phyloP scores from a whole-genome alignment of 2,329 filamentous ascomycete genomes.

The Colletotrichum kahawae region DNA sequence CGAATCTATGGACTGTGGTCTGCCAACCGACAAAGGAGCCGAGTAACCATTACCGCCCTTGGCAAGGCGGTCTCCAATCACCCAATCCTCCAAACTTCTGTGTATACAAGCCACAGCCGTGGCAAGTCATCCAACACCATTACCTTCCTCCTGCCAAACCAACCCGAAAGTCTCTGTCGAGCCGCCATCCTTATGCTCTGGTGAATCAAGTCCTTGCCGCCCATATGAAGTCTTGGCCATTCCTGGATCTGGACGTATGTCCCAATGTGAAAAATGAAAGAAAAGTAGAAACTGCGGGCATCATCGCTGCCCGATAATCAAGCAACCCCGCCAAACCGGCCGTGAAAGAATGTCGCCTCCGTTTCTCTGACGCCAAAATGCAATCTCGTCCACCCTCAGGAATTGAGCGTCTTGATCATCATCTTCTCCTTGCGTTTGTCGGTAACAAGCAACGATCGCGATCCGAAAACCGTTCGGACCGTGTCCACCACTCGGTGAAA shows the following conservation, averaged over 20 bases:
- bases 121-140: conserved; percentile 14
- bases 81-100: not conserved
- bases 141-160: not conserved
- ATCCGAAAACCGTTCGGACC: conserved; percentile 71
- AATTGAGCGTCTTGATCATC: conserved; percentile 73
- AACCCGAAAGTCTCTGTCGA: not conserved
- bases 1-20: conserved; percentile 4
- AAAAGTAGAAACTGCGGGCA: not conserved
- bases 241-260: not conserved
- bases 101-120: conserved; percentile 5
- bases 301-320: not conserved
- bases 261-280: conserved; percentile 8
- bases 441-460: conserved; percentile 69
- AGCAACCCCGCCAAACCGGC: not conserved
- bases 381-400: conserved; percentile 35
- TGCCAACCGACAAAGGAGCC: not conserved
- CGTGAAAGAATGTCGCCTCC: conserved; percentile 9
- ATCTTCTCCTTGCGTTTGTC: conserved; percentile 71
- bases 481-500: conserved; percentile 85
- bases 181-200: not conserved
- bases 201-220: conserved; percentile 1
- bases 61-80: not conserved
- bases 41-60: not conserved
- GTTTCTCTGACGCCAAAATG: conserved; percentile 15
- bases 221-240: not conserved